These are phyloP conservation scores for Pichia exigua DNA, from an alignment of 805 yeast species.

Conservation along the genomic window DNA sequence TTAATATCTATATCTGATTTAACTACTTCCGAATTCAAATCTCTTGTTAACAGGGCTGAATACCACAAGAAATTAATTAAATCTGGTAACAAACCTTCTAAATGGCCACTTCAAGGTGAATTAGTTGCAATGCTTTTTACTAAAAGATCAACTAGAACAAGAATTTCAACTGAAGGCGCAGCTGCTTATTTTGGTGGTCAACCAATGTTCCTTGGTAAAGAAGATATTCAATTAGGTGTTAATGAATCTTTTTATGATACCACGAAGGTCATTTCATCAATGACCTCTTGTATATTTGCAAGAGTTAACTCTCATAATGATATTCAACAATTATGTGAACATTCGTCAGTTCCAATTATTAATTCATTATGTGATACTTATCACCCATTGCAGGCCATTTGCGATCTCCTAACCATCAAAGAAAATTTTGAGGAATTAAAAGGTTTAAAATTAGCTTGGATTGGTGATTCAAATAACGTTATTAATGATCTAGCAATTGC, in stretches of 20 bases:
- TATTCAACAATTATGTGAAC: slow-evolving; percentile 65
- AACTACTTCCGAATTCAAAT: slow-evolving; percentile 58
- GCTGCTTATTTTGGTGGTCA: slow-evolving; percentile 88
- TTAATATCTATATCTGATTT: slow-evolving; percentile 77
- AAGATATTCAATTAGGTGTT: slow-evolving; percentile 93
- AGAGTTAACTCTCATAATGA: slow-evolving; percentile 84
- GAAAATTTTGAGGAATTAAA: slow-evolving; percentile 58
- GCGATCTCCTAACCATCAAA: slow-evolving; percentile 80
- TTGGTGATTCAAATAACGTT: slow-evolving; percentile 95
- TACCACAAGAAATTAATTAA: slow-evolving; percentile 57
- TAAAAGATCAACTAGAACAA: slow-evolving; percentile 91
- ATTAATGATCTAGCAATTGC: slow-evolving; percentile 91
- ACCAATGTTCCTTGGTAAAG: slow-evolving; percentile 94
- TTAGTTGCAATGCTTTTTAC: slow-evolving; percentile 78
- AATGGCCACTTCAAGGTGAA: slow-evolving; percentile 61
- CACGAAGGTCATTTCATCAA: slow-evolving; percentile 80
- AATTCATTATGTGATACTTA: slow-evolving; percentile 88
- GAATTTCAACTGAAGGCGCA: slow-evolving; percentile 93
- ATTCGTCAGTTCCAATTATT: slow-evolving; percentile 84
- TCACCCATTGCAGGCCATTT: slow-evolving; percentile 93
- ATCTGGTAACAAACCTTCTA: slow-evolving; percentile 36
- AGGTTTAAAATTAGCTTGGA: slow-evolving; percentile 81
- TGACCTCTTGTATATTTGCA: slow-evolving; percentile 97
- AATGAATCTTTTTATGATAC: slow-evolving; percentile 90
- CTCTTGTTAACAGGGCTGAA: slow-evolving; percentile 68